Base-by-base conservation (phyloP, 352 stramenopile species). In the Globisporangium recalcitrans region DNA sequence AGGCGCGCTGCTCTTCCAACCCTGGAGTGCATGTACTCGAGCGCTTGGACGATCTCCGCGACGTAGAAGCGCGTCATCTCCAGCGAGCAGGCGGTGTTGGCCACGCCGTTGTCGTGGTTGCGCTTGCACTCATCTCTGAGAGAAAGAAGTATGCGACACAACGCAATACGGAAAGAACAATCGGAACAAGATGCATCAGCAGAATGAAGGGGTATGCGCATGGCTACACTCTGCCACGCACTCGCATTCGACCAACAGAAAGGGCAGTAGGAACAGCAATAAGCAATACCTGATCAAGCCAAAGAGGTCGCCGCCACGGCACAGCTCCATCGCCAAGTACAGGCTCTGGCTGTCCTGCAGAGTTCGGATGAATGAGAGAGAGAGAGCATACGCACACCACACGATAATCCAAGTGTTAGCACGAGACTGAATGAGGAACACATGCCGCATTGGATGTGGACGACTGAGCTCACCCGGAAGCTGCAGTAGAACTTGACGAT, bases 21-120 rank as follows among this genome's bases (percentile, higher is more conserved):
- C 79, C 91, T 85, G 10, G 80, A 84, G 76, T 98, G 97, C 65
- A 99, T 88, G 74, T 98, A 99, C 62, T 97, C 82, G 16, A 99
- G 74, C 14, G 95, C 95, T 16, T 86, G 80, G 36, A 96, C 73
- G 52, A 98, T 85, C 78, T 99, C 94, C 38, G 93, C 82, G 31
- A 96, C 84, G 66, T 98, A 95, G 59, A 97, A 97, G 51, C 90
- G 81, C 47, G 93, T 97, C 48, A 97, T 71, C 48, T 80, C 60
- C 7, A 90, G 60, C 26, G 76, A 86, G 58, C 84, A 95, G 38
- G 78, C 87, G 21, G 74, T 75, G 59, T 95, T 72, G 29, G 49
- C 48, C 13, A 93, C 60, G n/a, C 73, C 78, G 24, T 75, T 46
- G 14, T 84, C 78, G 49, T 78, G 64, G 36, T 95, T 77, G 44